Evolutionary conservation across 768 basidiomycete genomes (phyloP).

Genomic region (Mrakia hoshinonis): DNA sequence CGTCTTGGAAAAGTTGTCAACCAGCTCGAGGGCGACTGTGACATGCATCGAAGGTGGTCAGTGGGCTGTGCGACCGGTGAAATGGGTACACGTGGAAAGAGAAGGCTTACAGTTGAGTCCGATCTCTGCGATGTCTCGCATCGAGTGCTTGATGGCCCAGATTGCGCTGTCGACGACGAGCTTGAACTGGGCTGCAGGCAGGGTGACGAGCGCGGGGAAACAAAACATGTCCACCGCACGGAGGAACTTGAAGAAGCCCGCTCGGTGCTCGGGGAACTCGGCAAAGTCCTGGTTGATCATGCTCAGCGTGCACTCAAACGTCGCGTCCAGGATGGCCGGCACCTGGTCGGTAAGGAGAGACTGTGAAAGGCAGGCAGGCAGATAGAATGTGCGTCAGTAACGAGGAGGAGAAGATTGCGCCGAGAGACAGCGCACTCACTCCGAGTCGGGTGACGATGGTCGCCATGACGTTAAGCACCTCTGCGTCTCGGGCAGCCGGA

Average conservation of each 20-base stretch:
- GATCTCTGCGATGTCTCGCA: conserved; percentile 94
- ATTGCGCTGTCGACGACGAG: conserved; percentile 95
- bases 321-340: conserved; percentile 86
- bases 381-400: no score
- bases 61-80: neutral
- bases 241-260: conserved; percentile 91
- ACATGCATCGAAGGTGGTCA: conserved; percentile 7
- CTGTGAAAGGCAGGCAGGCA: conserved; percentile 43
- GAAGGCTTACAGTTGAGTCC: conserved; percentile 42
- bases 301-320: conserved; percentile 89
- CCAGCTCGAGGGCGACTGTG: conserved; percentile 79
- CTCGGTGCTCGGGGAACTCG: conserved; percentile 96
- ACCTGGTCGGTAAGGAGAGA: conserved; percentile 82
- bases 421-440: no score
- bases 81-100: neutral
- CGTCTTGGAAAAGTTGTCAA: conserved; percentile 84
- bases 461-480: conserved; percentile 94
- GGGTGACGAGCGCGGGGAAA: conserved; percentile 82
- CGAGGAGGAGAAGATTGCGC: no score
- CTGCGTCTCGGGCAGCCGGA: conserved; percentile 84
- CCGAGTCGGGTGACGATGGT: conserved; percentile 82
- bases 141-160: conserved; percentile 99
- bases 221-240: conserved; percentile 85
- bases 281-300: conserved; percentile 99
- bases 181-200: conserved; percentile 91